Percentiles rank a stretch among this genome's conserved stretches.
These are phyloP conservation scores for Aureobasidium sp. DNA, from an alignment of 2,329 filamentous ascomycete genomes.

Conservation along the genomic window DNA sequence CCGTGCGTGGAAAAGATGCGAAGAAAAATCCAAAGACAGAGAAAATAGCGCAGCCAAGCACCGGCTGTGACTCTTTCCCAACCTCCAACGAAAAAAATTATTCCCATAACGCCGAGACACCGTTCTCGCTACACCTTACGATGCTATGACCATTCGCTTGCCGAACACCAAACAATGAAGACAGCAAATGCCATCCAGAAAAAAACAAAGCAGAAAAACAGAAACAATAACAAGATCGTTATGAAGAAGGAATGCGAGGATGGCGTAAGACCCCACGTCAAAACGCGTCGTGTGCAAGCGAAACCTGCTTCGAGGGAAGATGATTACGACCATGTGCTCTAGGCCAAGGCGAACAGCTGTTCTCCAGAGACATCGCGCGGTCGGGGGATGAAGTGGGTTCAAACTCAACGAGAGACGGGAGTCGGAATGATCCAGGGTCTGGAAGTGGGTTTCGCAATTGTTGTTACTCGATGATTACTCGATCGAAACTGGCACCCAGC, in stretches of 20 bases:
- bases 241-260: background rate
- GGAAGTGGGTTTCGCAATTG: background rate
- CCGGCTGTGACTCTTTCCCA: background rate
- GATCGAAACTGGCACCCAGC: constrained; percentile 12
- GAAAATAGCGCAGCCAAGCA: constrained; percentile 1
- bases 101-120: background rate
- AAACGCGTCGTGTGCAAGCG: background rate
- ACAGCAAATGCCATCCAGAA: background rate
- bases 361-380: background rate
- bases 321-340: background rate
- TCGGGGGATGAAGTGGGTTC: background rate
- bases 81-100: background rate
- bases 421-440: constrained; percentile 12
- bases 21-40: background rate
- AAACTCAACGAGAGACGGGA: background rate
- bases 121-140: constrained; percentile 9
- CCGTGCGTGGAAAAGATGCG: background rate
- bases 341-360: background rate
- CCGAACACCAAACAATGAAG: background rate
- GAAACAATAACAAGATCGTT: background rate
- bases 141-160: constrained; percentile 5
- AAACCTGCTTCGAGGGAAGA: background rate
- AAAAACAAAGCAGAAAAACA: background rate
- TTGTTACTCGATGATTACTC: constrained; percentile 10
- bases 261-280: constrained; percentile 8